phyloP scores from a whole-genome alignment of 140 eudicot genomes.

The Oenanthe javanica region DNA sequence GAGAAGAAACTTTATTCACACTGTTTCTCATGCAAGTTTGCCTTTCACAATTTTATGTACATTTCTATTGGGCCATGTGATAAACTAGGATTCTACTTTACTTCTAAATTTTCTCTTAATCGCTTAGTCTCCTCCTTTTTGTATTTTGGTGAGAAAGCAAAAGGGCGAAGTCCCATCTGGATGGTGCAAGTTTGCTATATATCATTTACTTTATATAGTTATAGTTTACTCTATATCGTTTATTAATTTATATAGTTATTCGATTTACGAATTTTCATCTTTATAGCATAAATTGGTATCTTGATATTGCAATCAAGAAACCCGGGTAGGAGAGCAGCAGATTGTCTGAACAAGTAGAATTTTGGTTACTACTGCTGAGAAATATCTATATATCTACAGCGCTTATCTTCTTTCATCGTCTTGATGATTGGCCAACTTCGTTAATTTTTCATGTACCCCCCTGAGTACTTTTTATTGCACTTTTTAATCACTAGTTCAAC shows the following conservation, averaged over 20 bases:
- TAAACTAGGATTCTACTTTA: constrained; percentile 17
- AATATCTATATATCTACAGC: neutral
- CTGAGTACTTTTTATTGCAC: neutral
- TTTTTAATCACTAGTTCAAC: neutral
- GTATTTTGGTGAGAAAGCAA: neutral
- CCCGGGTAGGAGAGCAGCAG: neutral
- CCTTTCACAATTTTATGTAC: constrained; percentile 8
- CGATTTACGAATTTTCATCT: neutral
- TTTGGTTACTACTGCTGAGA: neutral
- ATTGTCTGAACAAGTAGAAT: neutral
- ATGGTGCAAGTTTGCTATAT: neutral
- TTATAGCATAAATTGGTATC: neutral
- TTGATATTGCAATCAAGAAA: neutral
- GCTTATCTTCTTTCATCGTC: neutral
- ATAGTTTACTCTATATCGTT: no score
- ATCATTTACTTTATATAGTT: neutral
- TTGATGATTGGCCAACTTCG: neutral
- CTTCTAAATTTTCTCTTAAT: constrained; percentile 22
- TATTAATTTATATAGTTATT: neutral
- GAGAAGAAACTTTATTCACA: constrained; percentile 1
- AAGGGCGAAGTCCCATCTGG: neutral
- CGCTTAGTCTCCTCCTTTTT: neutral
- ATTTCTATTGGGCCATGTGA: constrained; percentile 1
- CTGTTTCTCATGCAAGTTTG: constrained; percentile 21
- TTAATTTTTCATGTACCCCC: no score